Evolutionary conservation across 306 rosid species (phyloP).

Genomic region (Rosa multiflora): DNA sequence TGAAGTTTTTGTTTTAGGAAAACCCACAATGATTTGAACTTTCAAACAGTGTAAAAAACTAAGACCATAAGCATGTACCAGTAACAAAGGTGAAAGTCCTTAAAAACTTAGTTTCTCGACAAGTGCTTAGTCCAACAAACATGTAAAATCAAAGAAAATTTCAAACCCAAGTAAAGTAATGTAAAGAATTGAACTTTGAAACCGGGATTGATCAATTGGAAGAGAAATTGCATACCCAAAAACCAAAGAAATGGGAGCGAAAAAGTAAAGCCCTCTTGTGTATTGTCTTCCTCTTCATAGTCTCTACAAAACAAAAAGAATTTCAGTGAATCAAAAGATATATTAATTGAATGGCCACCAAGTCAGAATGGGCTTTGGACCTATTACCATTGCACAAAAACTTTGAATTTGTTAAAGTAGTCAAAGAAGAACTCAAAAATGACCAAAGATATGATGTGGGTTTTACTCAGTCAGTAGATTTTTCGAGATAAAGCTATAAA

Average conservation of each 20-base stretch:
- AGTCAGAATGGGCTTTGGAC: not conserved
- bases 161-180: not conserved
- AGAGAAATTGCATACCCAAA: slow-evolving; percentile 9
- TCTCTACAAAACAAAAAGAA: not conserved
- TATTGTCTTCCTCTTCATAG: slow-evolving; percentile 20
- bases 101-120: not conserved
- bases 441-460: too few species aligned
- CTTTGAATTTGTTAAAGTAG: too few species aligned
- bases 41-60: not conserved
- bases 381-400: not conserved
- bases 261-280: slow-evolving; percentile 1
- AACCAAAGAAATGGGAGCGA: not conserved
- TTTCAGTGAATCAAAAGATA: not conserved
- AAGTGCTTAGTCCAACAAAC: not conserved
- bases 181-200: slow-evolving; percentile 6
- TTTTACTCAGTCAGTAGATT: too few species aligned
- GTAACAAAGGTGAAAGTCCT: not conserved
- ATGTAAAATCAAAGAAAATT: not conserved
- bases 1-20: not conserved
- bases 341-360: not conserved
- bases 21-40: not conserved
- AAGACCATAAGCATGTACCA: not conserved
- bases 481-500: too few species aligned
- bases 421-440: too few species aligned
- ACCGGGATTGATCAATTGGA: not conserved